Base-by-base conservation (phyloP, 2,329 filamentous ascomycete species). In the Aspergillus sp. region DNA sequence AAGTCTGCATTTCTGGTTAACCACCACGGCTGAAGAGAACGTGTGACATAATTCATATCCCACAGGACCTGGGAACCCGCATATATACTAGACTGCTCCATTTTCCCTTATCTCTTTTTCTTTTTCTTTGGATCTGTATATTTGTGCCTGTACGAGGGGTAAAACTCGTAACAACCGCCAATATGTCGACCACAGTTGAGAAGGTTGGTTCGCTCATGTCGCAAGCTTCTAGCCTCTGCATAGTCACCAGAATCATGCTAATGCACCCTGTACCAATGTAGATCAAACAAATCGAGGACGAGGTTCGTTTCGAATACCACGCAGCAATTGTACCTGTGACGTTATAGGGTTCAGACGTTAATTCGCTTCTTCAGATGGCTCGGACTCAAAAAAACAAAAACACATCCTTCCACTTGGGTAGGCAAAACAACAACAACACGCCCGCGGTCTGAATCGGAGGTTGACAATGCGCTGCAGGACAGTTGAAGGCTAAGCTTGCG, bases 311-410 rank as follows among this genome's bases (percentile, higher is more conserved):
- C 54, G 49, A 57, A 31, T 54, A 22, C 18, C 52, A 10, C 54
- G 63, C 31, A 52, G 42, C 29, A 29, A 46, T 29, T 42, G 36
- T n/a, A 42, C 29, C 42, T 52, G 50, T 26, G 47, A 51, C 45
- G 20, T 31, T 36, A 31, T 42, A 46, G 54, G 24, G 45, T 32
- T n/a, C 24, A 31, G 49, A 42, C 46, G 51, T 52, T 55, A 65
- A 61, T 65, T 57, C 56, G 45, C 24, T 49, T 50, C 18, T 46
- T 20, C 73, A 94, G 89, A 97, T 97, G 94, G 91, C 92, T 82
- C 86, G 86, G 80, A 97, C 93, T 73, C 93, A 98, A 78, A 97
- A 97, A 82, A 97, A 97, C 80, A 97, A 97, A 82, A 90, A 90
- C 56, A 96, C 92, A 12, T 93, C 92, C 52, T 96, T 88, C 78